Base-by-base conservation (phyloP, 2,329 filamentous ascomycete species). In the Claviceps sp. region DNA sequence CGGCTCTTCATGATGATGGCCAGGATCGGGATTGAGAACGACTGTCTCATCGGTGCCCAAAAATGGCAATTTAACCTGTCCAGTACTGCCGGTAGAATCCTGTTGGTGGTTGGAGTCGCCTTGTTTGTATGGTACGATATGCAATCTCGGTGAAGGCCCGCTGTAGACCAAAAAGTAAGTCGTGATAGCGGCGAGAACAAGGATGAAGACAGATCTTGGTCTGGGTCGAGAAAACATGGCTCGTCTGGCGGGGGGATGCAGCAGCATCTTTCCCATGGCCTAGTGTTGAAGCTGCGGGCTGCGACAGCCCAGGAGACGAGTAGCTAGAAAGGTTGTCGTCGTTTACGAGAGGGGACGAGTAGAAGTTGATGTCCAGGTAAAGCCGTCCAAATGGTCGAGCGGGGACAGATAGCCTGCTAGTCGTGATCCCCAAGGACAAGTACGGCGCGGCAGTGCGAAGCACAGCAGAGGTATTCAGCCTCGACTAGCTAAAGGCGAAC, bases 141-240 rank as follows among this genome's bases (percentile, higher is more conserved):
- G 67, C 41, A 69, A 60, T 22, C 57, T 61, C 9, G 63, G 59
- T 14, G 59, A 55, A 14, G 67, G 63, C 20, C 62, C 63, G 54
- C 66, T 68, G 52, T 73, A 66, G 20, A 73, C 55, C 44, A 74
- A 56, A 58, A 69, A 72, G 57, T 74, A 76, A 37, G 72, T 64
- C n/a, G 67, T 64, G 20, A 70, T 56, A 38, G 67, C 59, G 34
- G 68, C 68, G 22, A 74, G 53, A 36, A 63, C 62, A 24, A 73
- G 60, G 38, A 74, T 57, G 9, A 75, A 56, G 34, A 76, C 56
- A 41, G 68, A 64, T 59, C 67, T 71, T 51, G 71, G 69, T 54
- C 72, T 65, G 46, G 70, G 63, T 52, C 70, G 62, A 56, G 63
- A 58, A 53, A 62, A 56, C 49, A 64, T 56, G 50, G 61, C 58